Conservation (phyloP, 768 basidiomycete species). For the Infundibulicybe gibba region DNA sequence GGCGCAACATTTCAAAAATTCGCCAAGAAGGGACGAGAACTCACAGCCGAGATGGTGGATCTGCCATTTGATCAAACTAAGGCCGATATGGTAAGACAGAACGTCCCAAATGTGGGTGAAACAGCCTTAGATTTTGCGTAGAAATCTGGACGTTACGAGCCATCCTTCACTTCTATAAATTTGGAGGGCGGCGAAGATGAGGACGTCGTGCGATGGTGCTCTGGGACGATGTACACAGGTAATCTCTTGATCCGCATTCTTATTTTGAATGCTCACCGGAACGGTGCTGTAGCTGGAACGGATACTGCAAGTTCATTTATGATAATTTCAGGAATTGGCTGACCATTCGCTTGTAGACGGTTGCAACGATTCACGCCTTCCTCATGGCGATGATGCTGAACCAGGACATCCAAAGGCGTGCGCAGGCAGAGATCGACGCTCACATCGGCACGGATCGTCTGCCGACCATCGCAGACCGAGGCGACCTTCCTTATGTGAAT, state of each 20-base stretch:
- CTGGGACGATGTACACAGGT: no score
- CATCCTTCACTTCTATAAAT: slow-evolving; percentile 9
- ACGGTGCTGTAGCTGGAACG: neutral
- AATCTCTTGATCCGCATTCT: no score
- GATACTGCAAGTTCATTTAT: neutral
- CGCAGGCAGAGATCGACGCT: slow-evolving; percentile 9
- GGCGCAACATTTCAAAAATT: slow-evolving; percentile 39
- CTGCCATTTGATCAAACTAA: slow-evolving; percentile 32
- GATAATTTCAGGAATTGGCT: neutral
- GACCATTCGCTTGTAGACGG: neutral
- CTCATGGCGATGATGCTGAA: slow-evolving; percentile 12
- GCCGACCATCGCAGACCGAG: slow-evolving; percentile 11
- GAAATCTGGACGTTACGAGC: no score
- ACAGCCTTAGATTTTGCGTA: no score
- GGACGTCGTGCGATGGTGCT: slow-evolving; percentile 10
- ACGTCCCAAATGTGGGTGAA: neutral
- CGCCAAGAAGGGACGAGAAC: slow-evolving; percentile 26
- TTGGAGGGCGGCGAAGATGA: slow-evolving; percentile 18
- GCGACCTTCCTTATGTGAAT: slow-evolving; percentile 11
- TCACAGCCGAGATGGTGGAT: slow-evolving; percentile 29
- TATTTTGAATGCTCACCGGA: no score
- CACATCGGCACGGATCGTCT: slow-evolving; percentile 9
- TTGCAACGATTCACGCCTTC: neutral
- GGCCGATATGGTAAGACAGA: slow-evolving; percentile 24
- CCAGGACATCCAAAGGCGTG: slow-evolving; percentile 16